These are phyloP conservation scores for Stenogyne calaminthoides DNA, from an alignment of 305 asterid genomes.

Conservation along the genomic window DNA sequence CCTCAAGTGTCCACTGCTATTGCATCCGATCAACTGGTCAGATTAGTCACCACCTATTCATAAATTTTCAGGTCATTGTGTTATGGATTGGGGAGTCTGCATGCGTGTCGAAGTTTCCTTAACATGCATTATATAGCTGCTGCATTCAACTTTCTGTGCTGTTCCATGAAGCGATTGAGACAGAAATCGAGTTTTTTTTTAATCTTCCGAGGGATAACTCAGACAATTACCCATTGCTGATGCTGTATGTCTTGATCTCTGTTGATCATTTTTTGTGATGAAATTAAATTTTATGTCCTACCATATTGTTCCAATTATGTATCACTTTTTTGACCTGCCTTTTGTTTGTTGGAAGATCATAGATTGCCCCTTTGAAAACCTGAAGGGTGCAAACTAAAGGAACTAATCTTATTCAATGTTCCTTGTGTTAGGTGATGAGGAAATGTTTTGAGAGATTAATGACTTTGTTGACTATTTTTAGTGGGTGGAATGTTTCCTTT, in stretches of 20 bases:
- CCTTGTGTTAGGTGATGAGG: background rate
- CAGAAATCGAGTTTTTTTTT: conserved; percentile 21
- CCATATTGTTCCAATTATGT: background rate
- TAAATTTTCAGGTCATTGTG: conserved; percentile 16
- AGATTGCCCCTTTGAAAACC: background rate
- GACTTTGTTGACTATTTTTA: conserved; percentile 14
- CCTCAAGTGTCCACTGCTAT: conserved; percentile 7
- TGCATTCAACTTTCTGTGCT: too few species aligned
- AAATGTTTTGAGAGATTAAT: background rate
- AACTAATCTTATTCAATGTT: background rate
- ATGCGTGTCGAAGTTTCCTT: conserved; percentile 5
- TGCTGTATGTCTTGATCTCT: conserved; percentile 32
- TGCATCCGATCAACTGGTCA: conserved; percentile 21
- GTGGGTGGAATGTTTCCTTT: conserved; percentile 8
- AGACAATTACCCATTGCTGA: background rate
- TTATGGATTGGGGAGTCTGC: conserved; percentile 15
- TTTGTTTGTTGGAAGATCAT: background rate
- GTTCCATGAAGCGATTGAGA: conserved; percentile 30
- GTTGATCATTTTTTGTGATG: conserved; percentile 26
- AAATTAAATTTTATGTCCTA: background rate
- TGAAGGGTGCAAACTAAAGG: background rate
- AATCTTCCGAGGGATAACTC: conserved; percentile 23
- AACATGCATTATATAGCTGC: conserved; percentile 22
- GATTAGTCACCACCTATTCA: conserved; percentile 20
- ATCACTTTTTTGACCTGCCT: background rate